Conservation (phyloP, 2,329 filamentous ascomycete species). For the Paracamarosporium sp. region DNA sequence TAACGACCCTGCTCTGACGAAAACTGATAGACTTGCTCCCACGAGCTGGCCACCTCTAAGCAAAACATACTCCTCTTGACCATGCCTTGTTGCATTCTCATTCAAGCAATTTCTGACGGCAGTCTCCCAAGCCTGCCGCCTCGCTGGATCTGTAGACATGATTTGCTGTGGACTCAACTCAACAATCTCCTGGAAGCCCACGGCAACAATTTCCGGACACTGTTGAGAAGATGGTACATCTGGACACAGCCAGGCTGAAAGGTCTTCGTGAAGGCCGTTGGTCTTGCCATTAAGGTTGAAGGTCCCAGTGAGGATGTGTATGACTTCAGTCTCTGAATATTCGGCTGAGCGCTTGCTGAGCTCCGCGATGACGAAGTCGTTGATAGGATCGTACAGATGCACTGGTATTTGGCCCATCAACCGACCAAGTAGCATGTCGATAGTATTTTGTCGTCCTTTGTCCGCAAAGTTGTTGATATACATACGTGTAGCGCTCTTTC, state of each 20-base stretch:
- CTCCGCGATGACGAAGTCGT: constrained; percentile 84
- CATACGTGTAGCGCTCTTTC: constrained; percentile 90
- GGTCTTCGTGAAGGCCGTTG: constrained; percentile 76
- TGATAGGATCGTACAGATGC: constrained; percentile 90
- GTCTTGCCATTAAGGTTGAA: constrained; percentile 95
- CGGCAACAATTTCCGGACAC: constrained; percentile 83
- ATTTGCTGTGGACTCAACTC: constrained; percentile 97
- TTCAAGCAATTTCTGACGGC: constrained; percentile 83
- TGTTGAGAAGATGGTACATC: constrained; percentile 61
- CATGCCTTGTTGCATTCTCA: constrained; percentile 66
- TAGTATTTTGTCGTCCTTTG: constrained; percentile 89
- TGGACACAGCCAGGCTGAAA: constrained; percentile 86
- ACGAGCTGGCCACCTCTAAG: constrained; percentile 93
- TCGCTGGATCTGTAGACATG: constrained; percentile 93
- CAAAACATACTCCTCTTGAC: constrained; percentile 82
- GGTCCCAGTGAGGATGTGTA: constrained; percentile 84
- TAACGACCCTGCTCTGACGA: constrained; percentile 80
- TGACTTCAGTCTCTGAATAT: constrained; percentile 75
- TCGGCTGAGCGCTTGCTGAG: constrained; percentile 71
- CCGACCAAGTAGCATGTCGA: constrained; percentile 88
- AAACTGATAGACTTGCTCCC: constrained; percentile 89
- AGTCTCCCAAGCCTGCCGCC: constrained; percentile 84
- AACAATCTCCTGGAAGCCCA: constrained; percentile 98
- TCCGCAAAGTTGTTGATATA: constrained; percentile 99
- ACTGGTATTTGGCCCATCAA: constrained; percentile 84